Evolutionary conservation across 2,329 filamentous ascomycete species (phyloP), one percentile per base, ranked within the genome.

Genomic region (Penicillium sp.): DNA sequence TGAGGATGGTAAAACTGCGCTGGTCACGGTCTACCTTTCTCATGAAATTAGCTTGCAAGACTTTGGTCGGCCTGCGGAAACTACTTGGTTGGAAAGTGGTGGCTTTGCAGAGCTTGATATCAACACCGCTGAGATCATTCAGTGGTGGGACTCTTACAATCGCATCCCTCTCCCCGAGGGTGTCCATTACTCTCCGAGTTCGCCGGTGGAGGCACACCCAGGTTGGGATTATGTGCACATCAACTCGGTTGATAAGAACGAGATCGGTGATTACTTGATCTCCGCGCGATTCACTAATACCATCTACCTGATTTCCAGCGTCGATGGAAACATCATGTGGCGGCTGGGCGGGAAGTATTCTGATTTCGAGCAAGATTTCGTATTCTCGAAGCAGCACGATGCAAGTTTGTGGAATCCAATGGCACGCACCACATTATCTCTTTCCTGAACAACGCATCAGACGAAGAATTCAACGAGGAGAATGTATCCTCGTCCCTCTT

Each of bases 161-260:
- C 65, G 68, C 49, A 56, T 73, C 43, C 60, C 65, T 5, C 48
- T 75, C 11, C n/a, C 21, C 3, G 62, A 65, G 53, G 57, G 40
- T 14, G 53, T 65, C 11, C 62, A 65, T 45, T 65, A 65, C 21
- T 8, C 21, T 11, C 49, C 27, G 5, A 21, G 32, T n/a, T 60
- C 61, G 16, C 18, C n/a, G 1, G 38, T 47, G 8, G 55, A 56
- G 29, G 60, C 50, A 16, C 32, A 44, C 9, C 68, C 67, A 1
- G 69, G 69, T 2, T 71, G 67, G 67, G 69, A 72, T 49, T 72
- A 70, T 50, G 62, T 72, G 55, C 75, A 77, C 43, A 63, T 72
- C 45, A 77, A 77, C 52, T 67, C 72, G 2, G 64, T 76, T 22
- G 73, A 75, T 49, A 74, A 71, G 50, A 72, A 72, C 45, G 55